Conservation (phyloP, 2,329 filamentous ascomycete genomes). For the Neopestalotiopsis sp. region DNA sequence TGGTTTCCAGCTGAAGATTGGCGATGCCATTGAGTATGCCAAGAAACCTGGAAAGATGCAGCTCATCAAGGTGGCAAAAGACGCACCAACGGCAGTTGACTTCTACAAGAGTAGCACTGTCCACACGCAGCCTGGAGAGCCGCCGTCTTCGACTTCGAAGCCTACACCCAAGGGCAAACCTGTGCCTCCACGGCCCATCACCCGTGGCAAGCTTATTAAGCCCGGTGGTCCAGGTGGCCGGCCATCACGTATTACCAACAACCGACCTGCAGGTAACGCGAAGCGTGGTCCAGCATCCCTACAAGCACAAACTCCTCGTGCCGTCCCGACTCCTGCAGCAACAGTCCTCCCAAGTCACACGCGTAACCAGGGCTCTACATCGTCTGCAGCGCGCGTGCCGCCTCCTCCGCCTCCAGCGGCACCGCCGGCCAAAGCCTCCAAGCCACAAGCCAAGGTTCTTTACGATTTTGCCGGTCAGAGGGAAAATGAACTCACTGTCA, state of each 20-base stretch:
- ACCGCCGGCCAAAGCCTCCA: constrained; percentile 63
- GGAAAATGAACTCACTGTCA: constrained; percentile 83
- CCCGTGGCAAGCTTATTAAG: constrained; percentile 88
- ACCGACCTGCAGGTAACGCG: constrained; percentile 43
- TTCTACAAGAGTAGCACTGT: constrained; percentile 93
- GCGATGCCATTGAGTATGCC: constrained; percentile 88
- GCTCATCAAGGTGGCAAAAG: constrained; percentile 87
- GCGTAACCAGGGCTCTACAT: constrained; percentile 59
- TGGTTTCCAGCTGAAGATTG: constrained; percentile 81
- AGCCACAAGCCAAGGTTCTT: constrained; percentile 84
- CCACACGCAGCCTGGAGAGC: constrained; percentile 84
- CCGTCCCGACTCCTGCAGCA: constrained; percentile 35
- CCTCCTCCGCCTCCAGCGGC: constrained; percentile 72
- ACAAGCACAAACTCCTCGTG: constrained; percentile 33
- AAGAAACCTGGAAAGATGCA: constrained; percentile 97
- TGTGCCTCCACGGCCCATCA: constrained; percentile 87
- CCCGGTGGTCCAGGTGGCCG: constrained; percentile 85
- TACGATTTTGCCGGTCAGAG: constrained; percentile 91
- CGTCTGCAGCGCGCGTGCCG: constrained; percentile 63
- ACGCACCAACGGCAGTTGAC: constrained; percentile 78
- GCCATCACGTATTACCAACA: constrained; percentile 72
- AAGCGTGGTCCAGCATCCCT: constrained; percentile 32
- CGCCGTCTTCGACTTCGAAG: constrained; percentile 79
- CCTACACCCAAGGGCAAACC: constrained; percentile 89
- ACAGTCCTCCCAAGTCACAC: constrained; percentile 54